Percentiles rank a stretch among this genome's conserved stretches.
phyloP scores from a whole-genome alignment of 352 stramenopile genomes.

The Globisporangium megalacanthum region DNA sequence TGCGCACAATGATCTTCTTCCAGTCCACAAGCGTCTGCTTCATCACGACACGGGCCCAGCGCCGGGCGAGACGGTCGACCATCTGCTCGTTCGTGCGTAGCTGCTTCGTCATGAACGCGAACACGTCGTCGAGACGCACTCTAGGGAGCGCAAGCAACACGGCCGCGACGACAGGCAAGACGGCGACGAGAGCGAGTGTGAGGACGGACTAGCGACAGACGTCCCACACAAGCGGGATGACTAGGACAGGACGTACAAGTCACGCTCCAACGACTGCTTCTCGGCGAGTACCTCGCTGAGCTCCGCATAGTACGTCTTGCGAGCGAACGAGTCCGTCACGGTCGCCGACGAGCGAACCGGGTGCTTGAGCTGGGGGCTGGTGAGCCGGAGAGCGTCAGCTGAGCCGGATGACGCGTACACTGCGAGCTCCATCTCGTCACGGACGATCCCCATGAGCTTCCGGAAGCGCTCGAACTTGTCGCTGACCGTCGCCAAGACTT shows the following conservation, averaged over 20 bases:
- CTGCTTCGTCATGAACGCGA: constrained; percentile 49
- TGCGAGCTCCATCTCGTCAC: constrained; percentile 28
- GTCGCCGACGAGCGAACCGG: constrained; percentile 7
- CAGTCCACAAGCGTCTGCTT: constrained; percentile 59
- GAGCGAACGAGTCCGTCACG: constrained; percentile 14
- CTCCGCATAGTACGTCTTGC: constrained; percentile 54
- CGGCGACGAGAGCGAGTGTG: neutral
- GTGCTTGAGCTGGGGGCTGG: neutral
- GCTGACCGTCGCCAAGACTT: constrained; percentile 38
- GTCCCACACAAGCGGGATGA: no score
- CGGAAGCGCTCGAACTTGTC: constrained; percentile 46
- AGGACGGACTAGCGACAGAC: neutral
- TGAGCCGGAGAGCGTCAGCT: neutral
- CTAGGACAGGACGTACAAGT: constrained; percentile 21
- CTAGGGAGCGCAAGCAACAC: neutral
- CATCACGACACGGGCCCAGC: constrained; percentile 43
- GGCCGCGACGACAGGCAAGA: no score
- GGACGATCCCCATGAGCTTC: constrained; percentile 26
- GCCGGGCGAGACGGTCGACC: constrained; percentile 46
- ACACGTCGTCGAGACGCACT: constrained; percentile 30
- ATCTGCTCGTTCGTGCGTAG: constrained; percentile 59
- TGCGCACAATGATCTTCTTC: constrained; percentile 66
- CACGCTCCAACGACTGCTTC: constrained; percentile 29
- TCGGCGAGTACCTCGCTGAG: constrained; percentile 32
- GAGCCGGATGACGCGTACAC: constrained; percentile 23